Base-by-base conservation (phyloP, 1,284 basidiomycete genomes). In the Mycena citricolor region DNA sequence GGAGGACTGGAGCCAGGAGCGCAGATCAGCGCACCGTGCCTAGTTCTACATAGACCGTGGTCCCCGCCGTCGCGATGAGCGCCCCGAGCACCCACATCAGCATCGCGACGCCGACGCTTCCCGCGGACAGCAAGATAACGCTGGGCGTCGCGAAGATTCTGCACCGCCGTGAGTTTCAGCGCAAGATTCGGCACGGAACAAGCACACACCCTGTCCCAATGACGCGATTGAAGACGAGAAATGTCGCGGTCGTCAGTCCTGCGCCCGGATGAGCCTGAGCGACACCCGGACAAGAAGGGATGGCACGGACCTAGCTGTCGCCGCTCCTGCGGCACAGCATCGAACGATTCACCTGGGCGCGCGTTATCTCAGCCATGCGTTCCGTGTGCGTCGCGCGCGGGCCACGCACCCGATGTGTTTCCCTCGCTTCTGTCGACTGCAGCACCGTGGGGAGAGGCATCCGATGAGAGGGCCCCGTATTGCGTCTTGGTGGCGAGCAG, bases 81-180 rank as follows among this genome's bases (percentile, higher is more conserved):
- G 82, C 73, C 10, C 86, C 86, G 11, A 84, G 57, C 20, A 84
- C 61, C 86, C 86, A 88, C 74, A 86, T 78, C 8, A 79, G 54
- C 17, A 86, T 67, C 0, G 78, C 68, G 30, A 83, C 63, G 4
- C 83, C 85, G 26, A 81, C 81, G 26, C 84, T 85, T 0, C 71
- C 71, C 11, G 79, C 76, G 0, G 78, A 71, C 22, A 70, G 69
- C n/a, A 88, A 67, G 42, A 88, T 84, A 17, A 79, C 73, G 36
- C 81, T 79, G 0, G 85, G 81, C 0, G 83, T 82, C 10, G 83
- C 81, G 60, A 83, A 88, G 22, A 87, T 83, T 11, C 85, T 85
- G 47, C 32, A 19, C 28, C 19, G 13, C n/a, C 30, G 40, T 6
- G 16, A 10, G 12, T 42, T 39, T 13, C 38, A 47, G 29, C 42